phyloP scores from a whole-genome alignment of 208 protist species.

The Crithidia brevicula region DNA sequence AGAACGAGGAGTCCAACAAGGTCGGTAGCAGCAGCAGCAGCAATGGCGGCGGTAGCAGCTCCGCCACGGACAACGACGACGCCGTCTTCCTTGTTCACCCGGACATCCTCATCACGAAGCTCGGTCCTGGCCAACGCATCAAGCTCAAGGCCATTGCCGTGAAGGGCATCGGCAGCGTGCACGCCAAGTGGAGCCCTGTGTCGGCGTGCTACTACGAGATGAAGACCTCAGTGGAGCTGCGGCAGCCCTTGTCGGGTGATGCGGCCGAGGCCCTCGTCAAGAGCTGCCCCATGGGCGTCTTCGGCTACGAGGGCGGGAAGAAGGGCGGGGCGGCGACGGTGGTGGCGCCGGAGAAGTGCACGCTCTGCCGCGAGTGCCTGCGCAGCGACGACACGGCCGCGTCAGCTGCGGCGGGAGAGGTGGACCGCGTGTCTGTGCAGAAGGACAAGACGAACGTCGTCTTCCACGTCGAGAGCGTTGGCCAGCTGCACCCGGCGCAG shows the following conservation, averaged over 20 bases:
- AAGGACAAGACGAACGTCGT: conserved; percentile 87
- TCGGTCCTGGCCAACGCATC: conserved; percentile 96
- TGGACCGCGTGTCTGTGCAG: conserved; percentile 63
- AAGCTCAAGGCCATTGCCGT: conserved; percentile 94
- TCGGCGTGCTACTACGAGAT: conserved; percentile 97
- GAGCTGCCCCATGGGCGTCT: conserved; percentile 95
- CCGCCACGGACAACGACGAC: conserved; percentile 47
- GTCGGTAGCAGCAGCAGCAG: conserved; percentile 12
- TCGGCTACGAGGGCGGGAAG: conserved; percentile 82
- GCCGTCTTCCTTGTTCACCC: conserved; percentile 94
- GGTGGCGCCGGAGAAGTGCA: conserved; percentile 91
- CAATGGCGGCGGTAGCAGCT: background rate
- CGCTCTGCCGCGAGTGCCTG: conserved; percentile 98
- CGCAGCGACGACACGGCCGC: conserved; percentile 58
- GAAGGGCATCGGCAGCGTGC: conserved; percentile 96
- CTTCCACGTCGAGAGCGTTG: conserved; percentile 91
- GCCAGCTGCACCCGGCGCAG: conserved; percentile 73
- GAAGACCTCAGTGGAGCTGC: conserved; percentile 92
- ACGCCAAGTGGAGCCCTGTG: conserved; percentile 99
- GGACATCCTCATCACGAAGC: conserved; percentile 97
- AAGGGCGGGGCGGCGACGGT: conserved; percentile 77
- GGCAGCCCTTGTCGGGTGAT: conserved; percentile 67
- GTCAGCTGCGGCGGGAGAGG: conserved; percentile 5
- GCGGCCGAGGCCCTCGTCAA: conserved; percentile 84
- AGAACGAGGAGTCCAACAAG: conserved; percentile 3